A percentile compares a stretch with the other conserved stretches of the same genome.
Conservation (phyloP, 1,139 yeast genomes). For the Geotrichum restrictum region DNA sequence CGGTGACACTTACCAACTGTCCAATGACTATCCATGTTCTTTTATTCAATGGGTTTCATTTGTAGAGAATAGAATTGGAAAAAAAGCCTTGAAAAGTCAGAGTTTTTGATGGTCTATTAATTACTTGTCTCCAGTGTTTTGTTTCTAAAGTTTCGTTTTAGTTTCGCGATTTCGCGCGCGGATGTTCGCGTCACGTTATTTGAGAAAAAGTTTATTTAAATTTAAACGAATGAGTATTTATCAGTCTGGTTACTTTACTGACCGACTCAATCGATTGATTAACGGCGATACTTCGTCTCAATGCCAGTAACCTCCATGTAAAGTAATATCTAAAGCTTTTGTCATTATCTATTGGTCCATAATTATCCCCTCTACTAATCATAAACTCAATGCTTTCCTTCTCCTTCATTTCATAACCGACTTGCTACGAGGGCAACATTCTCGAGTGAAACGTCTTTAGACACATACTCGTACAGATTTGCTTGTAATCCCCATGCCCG, state of each 20-base stretch:
- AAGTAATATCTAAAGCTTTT: too few species aligned
- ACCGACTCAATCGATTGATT: too few species aligned
- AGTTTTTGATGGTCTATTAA: neutral
- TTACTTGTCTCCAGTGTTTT: neutral
- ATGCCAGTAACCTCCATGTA: too few species aligned
- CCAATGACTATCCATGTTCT: conserved; percentile 6
- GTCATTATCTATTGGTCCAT: too few species aligned
- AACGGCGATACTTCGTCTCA: too few species aligned
- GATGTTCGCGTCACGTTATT: neutral
- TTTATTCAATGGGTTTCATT: neutral
- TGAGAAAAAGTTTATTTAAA: too few species aligned
- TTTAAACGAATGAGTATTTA: neutral
- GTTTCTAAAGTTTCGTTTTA: neutral
- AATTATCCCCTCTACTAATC: too few species aligned
- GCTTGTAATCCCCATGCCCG: conserved; percentile 39
- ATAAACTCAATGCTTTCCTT: neutral
- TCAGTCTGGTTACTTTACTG: neutral
- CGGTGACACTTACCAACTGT: conserved; percentile 18
- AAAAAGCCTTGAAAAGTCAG: neutral
- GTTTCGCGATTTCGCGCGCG: neutral
- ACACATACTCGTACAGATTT: conserved; percentile 57
- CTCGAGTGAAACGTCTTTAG: conserved; percentile 58
- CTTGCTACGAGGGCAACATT: conserved; percentile 55
- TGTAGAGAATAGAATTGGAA: neutral
- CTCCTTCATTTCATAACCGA: too few species aligned